Evolutionary conservation across 345 rosid genomes (phyloP), one percentile per base, ranked within the genome.

Genomic region (Hypericum androsaemum): DNA sequence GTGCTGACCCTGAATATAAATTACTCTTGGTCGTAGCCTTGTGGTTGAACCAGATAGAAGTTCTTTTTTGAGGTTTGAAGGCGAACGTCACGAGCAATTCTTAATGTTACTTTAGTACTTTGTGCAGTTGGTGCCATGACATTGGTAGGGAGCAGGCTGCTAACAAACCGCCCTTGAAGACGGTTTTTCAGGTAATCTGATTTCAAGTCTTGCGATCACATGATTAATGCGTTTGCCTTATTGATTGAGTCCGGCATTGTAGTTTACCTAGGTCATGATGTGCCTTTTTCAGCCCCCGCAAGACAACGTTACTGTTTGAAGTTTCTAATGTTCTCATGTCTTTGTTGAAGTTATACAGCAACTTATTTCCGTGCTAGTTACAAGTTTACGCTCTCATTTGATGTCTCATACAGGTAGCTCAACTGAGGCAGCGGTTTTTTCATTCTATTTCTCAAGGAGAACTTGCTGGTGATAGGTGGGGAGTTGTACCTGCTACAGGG

Each of bases 101-200:
- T n/a, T n/a, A n/a, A n/a, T n/a, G n/a, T n/a, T n/a, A n/a, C n/a
- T 47, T 62, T 50, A 54, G 57, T 63, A 48, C 49, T 43, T 38
- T 48, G 38, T 67, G 13, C 61, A 86, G 89, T 83, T 86, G 95
- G 95, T 86, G 89, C 77, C 87, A 69, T 46, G 73, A 69, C 53
- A 63, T 69, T 59, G n/a, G n/a, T n/a, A n/a, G n/a, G n/a, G n/a
- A n/a, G n/a, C n/a, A n/a, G n/a, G n/a, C n/a, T n/a, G n/a, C 73
- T 42, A 63, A 64, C 53, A 69, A 64, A 55, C 69, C 73, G 35
- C 73, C 63, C 55, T 41, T 69, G 8, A 69, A 69, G 47, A 63
- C 68, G 7, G 69, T 69, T 49, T 69, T 69, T 41, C 65, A 63
- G 68, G 73, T 69, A 47, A 49, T 37, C 6, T 37, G 12, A 28